A percentile compares a stretch with the other conserved stretches of the same genome.
Conservation (phyloP, 108 stramenopile species). For the Nitzschia sp. region DNA sequence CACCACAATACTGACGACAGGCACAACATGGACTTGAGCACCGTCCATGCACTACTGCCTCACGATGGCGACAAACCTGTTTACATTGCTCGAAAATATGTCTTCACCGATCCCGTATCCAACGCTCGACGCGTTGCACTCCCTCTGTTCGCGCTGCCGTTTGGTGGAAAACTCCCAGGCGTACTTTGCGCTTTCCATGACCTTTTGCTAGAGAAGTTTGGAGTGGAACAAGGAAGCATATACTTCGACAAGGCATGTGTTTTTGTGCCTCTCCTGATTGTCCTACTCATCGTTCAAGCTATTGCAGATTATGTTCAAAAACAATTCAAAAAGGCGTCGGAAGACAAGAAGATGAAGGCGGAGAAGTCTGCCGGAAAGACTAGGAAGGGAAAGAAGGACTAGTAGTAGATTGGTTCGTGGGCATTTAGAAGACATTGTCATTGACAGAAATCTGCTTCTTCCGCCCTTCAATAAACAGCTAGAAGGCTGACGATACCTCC, state of each 20-base stretch:
- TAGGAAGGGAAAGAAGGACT: constrained; percentile 35
- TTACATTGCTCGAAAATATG: constrained; percentile 83
- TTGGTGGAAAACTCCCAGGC: constrained; percentile 67
- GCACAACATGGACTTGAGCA: constrained; percentile 55
- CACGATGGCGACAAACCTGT: constrained; percentile 21
- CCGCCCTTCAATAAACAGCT: too few species aligned
- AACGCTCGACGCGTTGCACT: constrained; percentile 62
- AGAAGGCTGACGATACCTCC: too few species aligned
- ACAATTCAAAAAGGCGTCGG: constrained; percentile 2
- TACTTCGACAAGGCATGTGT: constrained; percentile 79
- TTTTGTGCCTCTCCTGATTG: constrained; percentile 56
- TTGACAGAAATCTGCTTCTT: too few species aligned
- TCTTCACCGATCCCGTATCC: constrained; percentile 63
- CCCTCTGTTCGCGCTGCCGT: constrained; percentile 66
- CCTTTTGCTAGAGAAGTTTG: constrained; percentile 67
- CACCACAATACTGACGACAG: constrained; percentile 85
- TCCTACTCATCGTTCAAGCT: constrained; percentile 46
- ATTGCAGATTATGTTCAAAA: constrained; percentile 27
- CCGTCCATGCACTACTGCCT: constrained; percentile 69
- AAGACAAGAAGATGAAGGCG: constrained; percentile 7
- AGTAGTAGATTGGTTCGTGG: too few species aligned
- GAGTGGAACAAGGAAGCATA: constrained; percentile 53
- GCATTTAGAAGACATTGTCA: too few species aligned
- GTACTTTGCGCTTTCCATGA: constrained; percentile 51
- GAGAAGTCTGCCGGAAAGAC: constrained; percentile 1